Conservation (phyloP, 805 yeast species). For the Saturnispora bothae region DNA sequence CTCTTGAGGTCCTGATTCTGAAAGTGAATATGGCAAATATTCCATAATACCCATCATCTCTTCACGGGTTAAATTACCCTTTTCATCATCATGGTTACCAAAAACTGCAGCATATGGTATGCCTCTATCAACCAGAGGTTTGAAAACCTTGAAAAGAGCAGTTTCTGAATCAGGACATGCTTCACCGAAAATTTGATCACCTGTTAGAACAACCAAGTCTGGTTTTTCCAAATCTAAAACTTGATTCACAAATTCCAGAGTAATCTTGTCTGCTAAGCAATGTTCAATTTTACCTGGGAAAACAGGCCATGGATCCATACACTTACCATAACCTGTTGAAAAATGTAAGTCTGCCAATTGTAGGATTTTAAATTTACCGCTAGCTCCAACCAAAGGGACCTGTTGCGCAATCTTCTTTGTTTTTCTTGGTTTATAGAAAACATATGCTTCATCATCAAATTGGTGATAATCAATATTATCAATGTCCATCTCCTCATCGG, state of each 20-base stretch:
- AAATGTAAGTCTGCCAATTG: conserved; percentile 91
- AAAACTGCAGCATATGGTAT: conserved; percentile 80
- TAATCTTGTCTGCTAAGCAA: conserved; percentile 74
- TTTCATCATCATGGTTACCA: conserved; percentile 95
- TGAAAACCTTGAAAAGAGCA: conserved; percentile 64
- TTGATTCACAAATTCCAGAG: conserved; percentile 46
- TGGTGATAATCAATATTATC: conserved; percentile 9
- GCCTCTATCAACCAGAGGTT: conserved; percentile 52
- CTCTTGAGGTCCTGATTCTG: conserved; percentile 52
- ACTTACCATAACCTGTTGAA: conserved; percentile 72
- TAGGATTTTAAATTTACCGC: conserved; percentile 59
- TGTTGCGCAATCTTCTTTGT: conserved; percentile 22
- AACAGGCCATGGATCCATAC: conserved; percentile 61
- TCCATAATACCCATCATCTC: conserved; percentile 49
- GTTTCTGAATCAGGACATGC: conserved; percentile 73
- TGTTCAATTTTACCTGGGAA: conserved; percentile 27
- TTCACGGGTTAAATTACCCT: conserved; percentile 55
- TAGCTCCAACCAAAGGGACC: conserved; percentile 21
- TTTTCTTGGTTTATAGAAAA: conserved; percentile 10
- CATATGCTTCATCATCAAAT: conserved; percentile 11
- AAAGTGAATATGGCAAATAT: conserved; percentile 57
- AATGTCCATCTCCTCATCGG: conserved; percentile 1
- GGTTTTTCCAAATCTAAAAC: conserved; percentile 73
- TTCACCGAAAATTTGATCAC: conserved; percentile 86
- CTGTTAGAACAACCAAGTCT: conserved; percentile 76